Evolutionary conservation across 140 eudicot species (phyloP).

Genomic region (Cichorium intybus): DNA sequence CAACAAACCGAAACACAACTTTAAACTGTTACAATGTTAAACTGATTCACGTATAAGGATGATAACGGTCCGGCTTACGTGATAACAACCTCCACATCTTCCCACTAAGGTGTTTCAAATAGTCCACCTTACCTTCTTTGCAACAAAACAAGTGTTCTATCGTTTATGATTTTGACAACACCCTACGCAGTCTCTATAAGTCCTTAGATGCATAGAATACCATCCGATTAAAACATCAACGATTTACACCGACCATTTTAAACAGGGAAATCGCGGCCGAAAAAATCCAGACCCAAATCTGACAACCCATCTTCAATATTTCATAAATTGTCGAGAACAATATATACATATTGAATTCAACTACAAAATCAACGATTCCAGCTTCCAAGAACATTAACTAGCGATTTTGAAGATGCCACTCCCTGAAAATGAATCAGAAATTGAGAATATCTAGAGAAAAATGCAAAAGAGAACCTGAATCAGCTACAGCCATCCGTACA

Average conservation of each 20-base stretch:
- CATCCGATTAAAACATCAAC: background rate
- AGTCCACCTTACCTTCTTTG: background rate
- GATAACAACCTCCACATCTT: background rate
- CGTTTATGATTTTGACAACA: background rate
- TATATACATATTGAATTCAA: background rate
- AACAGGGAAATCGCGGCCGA: background rate
- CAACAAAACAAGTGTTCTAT: background rate
- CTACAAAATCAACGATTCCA: background rate
- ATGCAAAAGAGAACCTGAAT: background rate
- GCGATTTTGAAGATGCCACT: background rate
- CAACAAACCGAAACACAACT: background rate
- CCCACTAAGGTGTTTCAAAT: background rate
- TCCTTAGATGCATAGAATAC: background rate
- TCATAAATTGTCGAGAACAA: too few species aligned
- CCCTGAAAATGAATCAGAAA: background rate
- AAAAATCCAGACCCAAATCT: too few species aligned
- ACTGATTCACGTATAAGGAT: background rate
- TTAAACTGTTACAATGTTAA: background rate
- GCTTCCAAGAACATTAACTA: background rate
- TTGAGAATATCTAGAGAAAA: background rate
- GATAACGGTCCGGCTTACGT: background rate
- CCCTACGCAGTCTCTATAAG: background rate
- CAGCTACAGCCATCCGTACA: background rate
- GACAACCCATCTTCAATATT: too few species aligned
- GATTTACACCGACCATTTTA: background rate